Percentiles rank a stretch among this genome's conserved stretches.
phyloP scores from a whole-genome alignment of 495 filamentous ascomycete species.

The Platismatia glauca region DNA sequence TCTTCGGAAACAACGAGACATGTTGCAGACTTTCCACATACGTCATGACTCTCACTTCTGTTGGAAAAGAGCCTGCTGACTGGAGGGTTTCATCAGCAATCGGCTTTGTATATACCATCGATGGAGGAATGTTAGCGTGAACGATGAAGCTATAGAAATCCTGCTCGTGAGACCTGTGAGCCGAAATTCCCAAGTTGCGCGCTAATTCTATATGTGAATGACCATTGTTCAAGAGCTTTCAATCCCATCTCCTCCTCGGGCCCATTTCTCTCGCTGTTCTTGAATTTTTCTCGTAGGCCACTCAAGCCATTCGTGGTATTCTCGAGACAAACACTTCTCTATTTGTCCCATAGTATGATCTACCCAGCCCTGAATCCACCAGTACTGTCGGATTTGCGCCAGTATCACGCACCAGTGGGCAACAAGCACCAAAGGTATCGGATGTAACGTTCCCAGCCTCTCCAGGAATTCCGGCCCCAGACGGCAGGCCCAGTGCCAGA shows the following conservation, averaged over 20 bases:
- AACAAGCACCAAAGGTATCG: conserved; percentile 45
- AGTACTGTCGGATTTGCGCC: conserved; percentile 37
- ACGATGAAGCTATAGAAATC: not conserved
- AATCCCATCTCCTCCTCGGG: not conserved
- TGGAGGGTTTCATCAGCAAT: not conserved
- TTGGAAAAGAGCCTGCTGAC: not conserved
- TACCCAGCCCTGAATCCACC: conserved; percentile 45
- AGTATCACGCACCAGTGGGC: conserved; percentile 44
- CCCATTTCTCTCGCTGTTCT: not conserved
- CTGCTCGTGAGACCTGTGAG: not conserved
- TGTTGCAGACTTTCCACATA: not conserved
- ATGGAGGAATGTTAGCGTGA: not conserved
- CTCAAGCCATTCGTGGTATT: conserved; percentile 26
- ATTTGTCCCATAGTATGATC: conserved; percentile 24
- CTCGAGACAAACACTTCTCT: conserved; percentile 16
- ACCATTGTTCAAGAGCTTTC: not conserved
- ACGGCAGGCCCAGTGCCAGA: conserved; percentile 38
- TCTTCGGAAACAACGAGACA: not conserved
- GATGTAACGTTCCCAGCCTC: conserved; percentile 39
- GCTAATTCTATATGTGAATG: not conserved
- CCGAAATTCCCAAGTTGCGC: not conserved
- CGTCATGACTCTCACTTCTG: not conserved
- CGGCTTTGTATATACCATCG: not conserved
- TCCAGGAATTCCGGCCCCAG: conserved; percentile 43
- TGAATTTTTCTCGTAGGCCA: conserved; percentile 25